Evolutionary conservation across 768 basidiomycete species (phyloP).

Genomic region (Rossbeevera mucosa): DNA sequence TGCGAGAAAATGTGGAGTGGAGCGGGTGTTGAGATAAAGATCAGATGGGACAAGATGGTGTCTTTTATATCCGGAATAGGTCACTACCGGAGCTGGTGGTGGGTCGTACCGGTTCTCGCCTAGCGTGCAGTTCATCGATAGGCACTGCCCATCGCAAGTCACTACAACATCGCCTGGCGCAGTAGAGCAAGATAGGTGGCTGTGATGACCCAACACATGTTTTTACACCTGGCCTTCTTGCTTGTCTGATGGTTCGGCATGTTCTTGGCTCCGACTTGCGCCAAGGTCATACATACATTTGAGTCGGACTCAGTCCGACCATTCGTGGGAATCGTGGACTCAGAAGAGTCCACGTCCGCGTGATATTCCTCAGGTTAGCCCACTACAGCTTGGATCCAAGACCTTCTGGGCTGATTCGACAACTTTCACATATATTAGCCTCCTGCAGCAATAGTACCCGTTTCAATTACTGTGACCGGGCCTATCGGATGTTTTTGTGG

Average conservation of each 20-base stretch:
- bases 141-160: not conserved
- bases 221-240: not conserved
- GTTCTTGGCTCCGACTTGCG: not conserved
- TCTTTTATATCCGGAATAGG: conserved; percentile 14
- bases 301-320: too few species aligned
- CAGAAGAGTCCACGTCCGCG: too few species aligned
- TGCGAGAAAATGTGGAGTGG: not conserved
- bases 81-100: not conserved
- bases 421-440: too few species aligned
- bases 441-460: too few species aligned
- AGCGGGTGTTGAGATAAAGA: conserved; percentile 10
- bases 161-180: not conserved
- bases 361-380: too few species aligned
- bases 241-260: not conserved
- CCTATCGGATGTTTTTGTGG: not conserved
- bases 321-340: not conserved
- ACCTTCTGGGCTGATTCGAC: too few species aligned
- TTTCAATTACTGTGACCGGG: not conserved
- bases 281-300: too few species aligned
- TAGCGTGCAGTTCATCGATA: not conserved
- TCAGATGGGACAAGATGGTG: not conserved
- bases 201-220: not conserved
- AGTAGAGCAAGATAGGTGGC: not conserved
- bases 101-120: conserved; percentile 6
- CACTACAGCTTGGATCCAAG: too few species aligned